Percentiles rank a stretch among this genome's conserved stretches.
Evolutionary conservation across 176 grass and related monocot genomes (phyloP).

Genomic region (Secale cereale): DNA sequence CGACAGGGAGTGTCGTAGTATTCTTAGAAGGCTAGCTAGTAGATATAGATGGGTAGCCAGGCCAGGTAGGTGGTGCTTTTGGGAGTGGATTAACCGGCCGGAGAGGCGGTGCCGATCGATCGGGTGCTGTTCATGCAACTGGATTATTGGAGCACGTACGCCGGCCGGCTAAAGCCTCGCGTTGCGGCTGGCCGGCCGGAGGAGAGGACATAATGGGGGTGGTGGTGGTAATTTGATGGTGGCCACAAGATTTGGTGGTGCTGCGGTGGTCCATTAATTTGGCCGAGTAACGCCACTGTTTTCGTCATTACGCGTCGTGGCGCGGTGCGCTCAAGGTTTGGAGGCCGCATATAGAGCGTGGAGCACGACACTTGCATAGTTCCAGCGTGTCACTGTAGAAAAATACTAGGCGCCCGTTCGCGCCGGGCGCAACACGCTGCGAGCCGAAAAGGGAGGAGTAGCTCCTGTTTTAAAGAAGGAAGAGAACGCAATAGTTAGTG

Average conservation of each 20-base stretch:
- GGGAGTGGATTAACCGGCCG: slow-evolving; percentile 28
- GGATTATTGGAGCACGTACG: slow-evolving; percentile 2
- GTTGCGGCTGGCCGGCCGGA: background rate
- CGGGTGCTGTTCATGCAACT: background rate
- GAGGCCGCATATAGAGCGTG: background rate
- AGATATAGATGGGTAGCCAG: no score
- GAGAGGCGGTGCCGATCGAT: slow-evolving; percentile 14
- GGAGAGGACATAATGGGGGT: background rate
- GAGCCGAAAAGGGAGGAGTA: no score
- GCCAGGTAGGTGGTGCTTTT: slow-evolving; percentile 27
- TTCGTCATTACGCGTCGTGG: background rate
- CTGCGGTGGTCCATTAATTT: slow-evolving; percentile 31
- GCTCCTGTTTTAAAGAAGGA: no score
- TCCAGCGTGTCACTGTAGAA: no score
- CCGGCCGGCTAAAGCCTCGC: background rate
- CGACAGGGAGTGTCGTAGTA: background rate
- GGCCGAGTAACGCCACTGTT: background rate
- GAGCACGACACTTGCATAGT: no score
- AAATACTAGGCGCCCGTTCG: no score
- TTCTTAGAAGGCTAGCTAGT: background rate
- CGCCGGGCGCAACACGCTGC: no score
- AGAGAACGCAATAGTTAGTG: no score
- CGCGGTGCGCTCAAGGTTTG: background rate
- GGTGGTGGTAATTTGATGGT: background rate
- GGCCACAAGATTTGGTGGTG: slow-evolving; percentile 48